Percentiles rank a stretch among this genome's conserved stretches.
These are phyloP conservation scores for Syncephalastrum racemosum DNA, from an alignment of 371 early-diverging fungal species.

Conservation along the genomic window DNA sequence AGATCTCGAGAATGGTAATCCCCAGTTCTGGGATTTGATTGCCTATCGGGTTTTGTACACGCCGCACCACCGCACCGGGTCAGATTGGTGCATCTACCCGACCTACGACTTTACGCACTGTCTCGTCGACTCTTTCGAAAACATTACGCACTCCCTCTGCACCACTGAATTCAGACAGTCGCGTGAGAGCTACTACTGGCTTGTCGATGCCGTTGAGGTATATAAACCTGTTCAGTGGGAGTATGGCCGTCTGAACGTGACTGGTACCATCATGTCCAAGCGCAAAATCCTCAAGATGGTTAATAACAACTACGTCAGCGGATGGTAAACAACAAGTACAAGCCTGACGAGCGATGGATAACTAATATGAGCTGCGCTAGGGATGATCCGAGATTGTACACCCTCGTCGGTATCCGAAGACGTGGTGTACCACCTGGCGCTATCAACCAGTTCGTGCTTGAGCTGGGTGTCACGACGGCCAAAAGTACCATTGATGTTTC, in stretches of 20 bases:
- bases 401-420: constrained; percentile 95
- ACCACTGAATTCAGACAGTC: constrained; percentile 97
- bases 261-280: constrained; percentile 97
- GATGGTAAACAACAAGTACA: constrained; percentile 55
- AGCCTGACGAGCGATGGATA: too few relatives aligned
- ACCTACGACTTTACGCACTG: constrained; percentile 99
- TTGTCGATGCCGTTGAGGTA: constrained; percentile 96
- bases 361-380: constrained; percentile 2
- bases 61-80: constrained; percentile 92
- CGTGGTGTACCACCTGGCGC: constrained; percentile 98
- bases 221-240: constrained; percentile 99
- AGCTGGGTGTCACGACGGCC: constrained; percentile 90
- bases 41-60: constrained; percentile 96
- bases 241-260: constrained; percentile 96
- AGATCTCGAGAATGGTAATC: constrained; percentile 95
- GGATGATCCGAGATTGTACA: constrained; percentile 99
- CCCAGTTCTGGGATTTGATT: constrained; percentile 99
- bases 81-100: constrained; percentile 98
- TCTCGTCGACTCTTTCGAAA: constrained; percentile 98
- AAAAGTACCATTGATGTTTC: constrained; percentile 89
- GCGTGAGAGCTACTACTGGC: constrained; percentile 99
- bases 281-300: constrained; percentile 96
- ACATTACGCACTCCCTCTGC: constrained; percentile 99
- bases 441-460: constrained; percentile 98
- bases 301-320: constrained; percentile 73